Percentiles rank a stretch among this genome's conserved stretches.
These are phyloP conservation scores for Zostera marina DNA, from an alignment of 116 monocot species.

Conservation along the genomic window DNA sequence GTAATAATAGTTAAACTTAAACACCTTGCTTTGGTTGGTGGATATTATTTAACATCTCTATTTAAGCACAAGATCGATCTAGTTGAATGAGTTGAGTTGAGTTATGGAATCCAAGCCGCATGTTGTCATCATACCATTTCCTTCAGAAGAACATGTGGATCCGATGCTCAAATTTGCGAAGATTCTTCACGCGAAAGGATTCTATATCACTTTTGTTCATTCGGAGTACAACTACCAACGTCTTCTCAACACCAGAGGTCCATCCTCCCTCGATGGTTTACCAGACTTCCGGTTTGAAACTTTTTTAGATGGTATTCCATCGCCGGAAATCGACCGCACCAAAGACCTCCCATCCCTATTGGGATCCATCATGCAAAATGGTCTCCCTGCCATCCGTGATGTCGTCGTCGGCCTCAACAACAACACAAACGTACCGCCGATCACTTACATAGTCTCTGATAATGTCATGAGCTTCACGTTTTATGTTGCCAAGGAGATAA, in stretches of 20 bases:
- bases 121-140: slow-evolving; percentile 8
- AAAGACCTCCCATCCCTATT: slow-evolving; percentile 9
- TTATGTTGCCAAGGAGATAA: slow-evolving; percentile 9
- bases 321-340: slow-evolving; percentile 6
- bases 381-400: background rate
- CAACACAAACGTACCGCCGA: background rate
- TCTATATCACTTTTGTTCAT: slow-evolving; percentile 52
- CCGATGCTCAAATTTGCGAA: slow-evolving; percentile 11
- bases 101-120: slow-evolving; percentile 15
- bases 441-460: slow-evolving; percentile 13
- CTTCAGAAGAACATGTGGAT: slow-evolving; percentile 9
- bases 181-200: slow-evolving; percentile 10
- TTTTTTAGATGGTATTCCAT: slow-evolving; percentile 13
- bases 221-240: slow-evolving; percentile 34
- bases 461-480: slow-evolving; percentile 5
- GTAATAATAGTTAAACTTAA: too few species aligned
- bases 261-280: slow-evolving; percentile 5
- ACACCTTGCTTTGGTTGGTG: too few species aligned
- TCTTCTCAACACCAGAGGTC: slow-evolving; percentile 12
- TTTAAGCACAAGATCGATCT: too few species aligned
- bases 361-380: background rate
- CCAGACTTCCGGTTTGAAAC: slow-evolving; percentile 8
- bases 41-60: too few species aligned
- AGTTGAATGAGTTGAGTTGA: too few species aligned
- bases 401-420: slow-evolving; percentile 1